These are phyloP conservation scores for Leucocoprinus leucothites DNA, from an alignment of 768 basidiomycete genomes.

Conservation along the genomic window DNA sequence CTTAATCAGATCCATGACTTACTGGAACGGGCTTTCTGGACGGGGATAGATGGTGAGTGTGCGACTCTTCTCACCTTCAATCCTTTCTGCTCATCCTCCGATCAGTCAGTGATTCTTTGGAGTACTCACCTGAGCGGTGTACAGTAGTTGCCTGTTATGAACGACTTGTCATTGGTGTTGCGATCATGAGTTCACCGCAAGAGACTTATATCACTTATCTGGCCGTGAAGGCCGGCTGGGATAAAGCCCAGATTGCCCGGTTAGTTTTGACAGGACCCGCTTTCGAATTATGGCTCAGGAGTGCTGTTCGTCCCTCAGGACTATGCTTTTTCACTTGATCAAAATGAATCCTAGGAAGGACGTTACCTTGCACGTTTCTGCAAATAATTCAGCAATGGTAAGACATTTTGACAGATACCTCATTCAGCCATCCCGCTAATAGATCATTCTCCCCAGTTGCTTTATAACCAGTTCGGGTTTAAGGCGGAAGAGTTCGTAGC, in stretches of 20 bases:
- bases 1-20: slow-evolving; percentile 72
- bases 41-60: slow-evolving; percentile 65
- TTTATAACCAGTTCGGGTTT: slow-evolving; percentile 83
- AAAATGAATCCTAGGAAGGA: slow-evolving; percentile 69
- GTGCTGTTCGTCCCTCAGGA: slow-evolving; percentile 34
- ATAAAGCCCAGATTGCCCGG: slow-evolving; percentile 78
- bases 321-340: slow-evolving; percentile 78
- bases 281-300: not conserved
- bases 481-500: slow-evolving; percentile 83
- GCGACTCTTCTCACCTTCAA: not conserved
- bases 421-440: not conserved
- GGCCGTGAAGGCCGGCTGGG: slow-evolving; percentile 77
- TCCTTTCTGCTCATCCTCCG: slow-evolving; percentile 5
- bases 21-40: slow-evolving; percentile 68
- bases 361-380: slow-evolving; percentile 80
- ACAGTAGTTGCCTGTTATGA: slow-evolving; percentile 78
- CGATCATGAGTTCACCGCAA: slow-evolving; percentile 72
- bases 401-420: slow-evolving; percentile 10
- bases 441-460: slow-evolving; percentile 47
- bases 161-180: slow-evolving; percentile 66
- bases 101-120: slow-evolving; percentile 67
- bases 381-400: slow-evolving; percentile 80
- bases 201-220: slow-evolving; percentile 85
- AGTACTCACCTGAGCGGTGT: slow-evolving; percentile 65
- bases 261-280: slow-evolving; percentile 21